Evolutionary conservation across 2,329 filamentous ascomycete species (phyloP), one percentile per base, ranked within the genome.

Genomic region (Diplodia sapinea): DNA sequence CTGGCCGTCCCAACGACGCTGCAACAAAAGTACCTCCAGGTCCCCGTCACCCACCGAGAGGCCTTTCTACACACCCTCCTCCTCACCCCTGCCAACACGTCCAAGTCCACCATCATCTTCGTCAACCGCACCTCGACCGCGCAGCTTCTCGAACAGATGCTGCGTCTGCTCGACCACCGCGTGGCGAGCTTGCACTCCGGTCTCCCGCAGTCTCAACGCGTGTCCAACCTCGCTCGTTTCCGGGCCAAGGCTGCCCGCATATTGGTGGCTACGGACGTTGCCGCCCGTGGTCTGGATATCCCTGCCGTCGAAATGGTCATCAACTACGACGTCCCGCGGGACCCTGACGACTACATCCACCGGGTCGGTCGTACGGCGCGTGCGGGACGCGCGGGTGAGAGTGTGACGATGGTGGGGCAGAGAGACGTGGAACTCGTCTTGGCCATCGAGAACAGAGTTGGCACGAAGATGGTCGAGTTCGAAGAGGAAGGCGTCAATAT

Each of bases 341-440:
- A 97, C 76, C 93, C 94, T 3, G 94, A 97, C 77, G 94, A 97
- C 79, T 99, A 99, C 78, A 95, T 99, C 71, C 95, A 99, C 82
- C 89, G 95, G 13, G 94, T 97, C 62, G 95, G 95, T 78, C 90
- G 95, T 80, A 99, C 95, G 13, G 95, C 95, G 3, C 89, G 95
- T 86, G 95, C 95, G 0, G 95, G 95, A 0, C 87, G 93, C 54
- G 85, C 84, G 65, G 95, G 95, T 74, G 90, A 93, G 71, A 89
- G 91, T 5, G 88, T 97, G 17, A 96, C 92, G 2, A 87, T 99
- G 73, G 90, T 99, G 2, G 94, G 95, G 2, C 94, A 98, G 83
- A 86, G 94, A 68, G 95, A 99, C 78, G 93, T 98, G 1, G 88
- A 94, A 74, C 85, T 98, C 8, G 87, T 98, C n/a, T 84, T 94